Percentiles rank a stretch among this genome's conserved stretches.
Evolutionary conservation across 2,329 filamentous ascomycete species (phyloP).

Genomic region (Myrmaecium sp.): DNA sequence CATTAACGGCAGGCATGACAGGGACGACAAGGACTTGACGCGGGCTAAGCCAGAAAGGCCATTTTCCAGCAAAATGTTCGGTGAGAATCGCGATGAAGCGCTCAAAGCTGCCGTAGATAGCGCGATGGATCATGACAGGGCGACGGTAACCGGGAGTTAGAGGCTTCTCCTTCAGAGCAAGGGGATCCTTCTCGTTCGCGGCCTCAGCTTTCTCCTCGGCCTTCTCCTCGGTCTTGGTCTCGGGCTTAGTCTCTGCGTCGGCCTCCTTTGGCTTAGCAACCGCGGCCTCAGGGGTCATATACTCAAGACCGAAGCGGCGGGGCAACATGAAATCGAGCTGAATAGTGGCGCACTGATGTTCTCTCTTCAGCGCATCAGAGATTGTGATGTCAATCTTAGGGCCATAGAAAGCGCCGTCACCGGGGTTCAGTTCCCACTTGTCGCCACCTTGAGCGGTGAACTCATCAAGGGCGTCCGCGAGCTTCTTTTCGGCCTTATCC

Average conservation of each 20-base stretch:
- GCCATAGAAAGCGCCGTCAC: constrained; percentile 94
- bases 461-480: constrained; percentile 58
- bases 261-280: constrained; percentile 17
- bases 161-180: constrained; percentile 25
- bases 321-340: constrained; percentile 83
- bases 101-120: constrained; percentile 57
- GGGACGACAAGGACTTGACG: constrained; percentile 66
- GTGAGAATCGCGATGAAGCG: constrained; percentile 58
- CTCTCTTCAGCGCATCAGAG: constrained; percentile 67
- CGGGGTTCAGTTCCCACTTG: constrained; percentile 80
- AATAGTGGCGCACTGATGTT: constrained; percentile 83
- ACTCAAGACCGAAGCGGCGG: constrained; percentile 74
- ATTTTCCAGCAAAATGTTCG: constrained; percentile 75
- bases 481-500: constrained; percentile 70
- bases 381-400: constrained; percentile 98
- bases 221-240: constrained; percentile 3
- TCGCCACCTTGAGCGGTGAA: constrained; percentile 37
- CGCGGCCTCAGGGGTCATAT: constrained; percentile 54
- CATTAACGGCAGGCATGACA: constrained; percentile 52
- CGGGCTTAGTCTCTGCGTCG: constrained; percentile 1
- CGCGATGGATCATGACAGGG: constrained; percentile 76
- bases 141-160: constrained; percentile 55
- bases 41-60: constrained; percentile 81
- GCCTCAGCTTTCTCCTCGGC: constrained; percentile 14
- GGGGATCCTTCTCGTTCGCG: constrained; percentile 7